A percentile compares a stretch with the other conserved stretches of the same genome.
phyloP scores from a whole-genome alignment of 2,329 filamentous ascomycete species.

The Colletotrichum musae region DNA sequence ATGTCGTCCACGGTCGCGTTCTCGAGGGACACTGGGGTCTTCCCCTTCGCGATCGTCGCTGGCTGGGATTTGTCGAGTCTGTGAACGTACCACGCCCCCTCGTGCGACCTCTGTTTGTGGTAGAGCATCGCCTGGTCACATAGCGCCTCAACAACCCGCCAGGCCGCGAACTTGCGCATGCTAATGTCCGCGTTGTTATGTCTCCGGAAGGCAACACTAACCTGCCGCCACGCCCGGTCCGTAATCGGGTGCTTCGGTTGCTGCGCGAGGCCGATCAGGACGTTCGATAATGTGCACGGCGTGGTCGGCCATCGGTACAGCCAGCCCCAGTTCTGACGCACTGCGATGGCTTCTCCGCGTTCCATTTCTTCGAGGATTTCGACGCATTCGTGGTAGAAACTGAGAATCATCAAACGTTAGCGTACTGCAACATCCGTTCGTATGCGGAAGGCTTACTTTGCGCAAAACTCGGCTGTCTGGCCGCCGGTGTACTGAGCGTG shows the following conservation, averaged over 20 bases:
- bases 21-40: constrained; percentile 1
- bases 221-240: constrained; percentile 42
- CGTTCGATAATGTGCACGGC: constrained; percentile 29
- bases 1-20: constrained; percentile 37
- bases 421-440: neutral
- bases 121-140: constrained; percentile 43
- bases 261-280: constrained; percentile 40
- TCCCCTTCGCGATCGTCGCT: neutral
- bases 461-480: constrained; percentile 18
- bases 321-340: constrained; percentile 41
- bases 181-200: constrained; percentile 41
- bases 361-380: constrained; percentile 42
- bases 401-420: neutral
- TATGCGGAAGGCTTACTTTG: constrained; percentile 7
- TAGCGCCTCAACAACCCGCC: constrained; percentile 41
- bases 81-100: constrained; percentile 44
- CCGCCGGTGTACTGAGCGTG: neutral
- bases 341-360: constrained; percentile 35
- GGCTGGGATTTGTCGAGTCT: constrained; percentile 39
- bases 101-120: constrained; percentile 38
- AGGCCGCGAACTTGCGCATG: constrained; percentile 40
- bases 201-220: constrained; percentile 39
- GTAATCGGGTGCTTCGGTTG: constrained; percentile 35
- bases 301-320: constrained; percentile 41
- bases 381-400: constrained; percentile 35